Evolutionary conservation across 2,329 filamentous ascomycete genomes (phyloP).

Genomic region (Cyclaneusma minus): DNA sequence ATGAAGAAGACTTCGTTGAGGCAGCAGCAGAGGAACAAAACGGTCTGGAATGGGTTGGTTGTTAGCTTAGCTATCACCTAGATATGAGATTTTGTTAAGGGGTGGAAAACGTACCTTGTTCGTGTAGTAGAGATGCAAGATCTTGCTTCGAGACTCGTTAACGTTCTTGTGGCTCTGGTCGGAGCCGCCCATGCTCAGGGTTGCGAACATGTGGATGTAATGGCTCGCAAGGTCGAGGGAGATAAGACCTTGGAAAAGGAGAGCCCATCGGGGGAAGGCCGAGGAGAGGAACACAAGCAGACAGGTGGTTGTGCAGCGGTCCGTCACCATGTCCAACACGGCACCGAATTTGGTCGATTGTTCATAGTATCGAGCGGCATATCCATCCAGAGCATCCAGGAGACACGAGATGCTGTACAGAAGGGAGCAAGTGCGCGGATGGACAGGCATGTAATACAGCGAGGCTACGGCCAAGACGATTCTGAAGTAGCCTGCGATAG

Average conservation of each 20-base stretch:
- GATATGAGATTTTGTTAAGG: background rate
- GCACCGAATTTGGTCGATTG: constrained; percentile 94
- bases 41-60: too few relatives aligned
- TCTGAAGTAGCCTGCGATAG: constrained; percentile 50
- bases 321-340: constrained; percentile 97
- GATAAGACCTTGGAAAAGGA: constrained; percentile 88
- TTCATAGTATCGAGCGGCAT: constrained; percentile 73
- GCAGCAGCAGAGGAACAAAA: constrained; percentile 80
- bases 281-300: constrained; percentile 87
- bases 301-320: constrained; percentile 92
- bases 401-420: constrained; percentile 90
- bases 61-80: constrained; percentile 7
- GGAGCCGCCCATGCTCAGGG: constrained; percentile 70
- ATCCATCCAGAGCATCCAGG: constrained; percentile 87
- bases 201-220: constrained; percentile 99
- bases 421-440: constrained; percentile 85
- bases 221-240: constrained; percentile 87
- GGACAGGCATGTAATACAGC: constrained; percentile 97
- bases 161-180: constrained; percentile 84
- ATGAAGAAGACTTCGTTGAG: constrained; percentile 98
- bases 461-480: constrained; percentile 76
- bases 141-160: constrained; percentile 71
- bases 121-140: constrained; percentile 91
- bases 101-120: constrained; percentile 59
- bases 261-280: constrained; percentile 86